These are phyloP conservation scores for Atkinsonella texensis DNA, from an alignment of 2,329 filamentous ascomycete species.

Conservation along the genomic window DNA sequence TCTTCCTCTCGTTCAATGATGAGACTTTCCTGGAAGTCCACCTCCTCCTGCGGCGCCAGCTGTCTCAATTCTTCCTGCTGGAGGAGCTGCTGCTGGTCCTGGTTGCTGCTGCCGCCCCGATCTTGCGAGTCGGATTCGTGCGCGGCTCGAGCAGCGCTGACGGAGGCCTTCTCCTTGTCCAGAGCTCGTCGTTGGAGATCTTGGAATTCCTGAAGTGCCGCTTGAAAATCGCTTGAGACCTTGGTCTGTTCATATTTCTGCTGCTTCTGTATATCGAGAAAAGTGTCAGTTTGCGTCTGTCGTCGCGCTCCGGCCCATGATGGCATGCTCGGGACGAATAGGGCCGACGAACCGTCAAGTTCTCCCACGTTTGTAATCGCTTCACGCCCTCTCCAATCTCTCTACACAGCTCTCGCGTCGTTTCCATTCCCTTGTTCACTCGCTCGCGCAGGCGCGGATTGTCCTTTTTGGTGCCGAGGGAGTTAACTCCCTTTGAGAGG, in stretches of 20 bases:
- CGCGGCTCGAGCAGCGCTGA: constrained; percentile 70
- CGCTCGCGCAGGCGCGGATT: constrained; percentile 83
- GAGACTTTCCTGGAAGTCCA: constrained; percentile 91
- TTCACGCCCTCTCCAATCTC: constrained; percentile 89
- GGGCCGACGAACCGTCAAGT: constrained; percentile 53
- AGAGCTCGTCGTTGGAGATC: constrained; percentile 77
- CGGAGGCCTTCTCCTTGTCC: constrained; percentile 83
- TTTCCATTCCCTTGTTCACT: constrained; percentile 76
- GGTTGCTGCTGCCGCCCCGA: constrained; percentile 12
- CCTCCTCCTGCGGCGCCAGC: constrained; percentile 82
- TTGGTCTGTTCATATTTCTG: constrained; percentile 97
- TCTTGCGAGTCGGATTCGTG: constrained; percentile 43
- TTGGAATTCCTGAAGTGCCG: constrained; percentile 84
- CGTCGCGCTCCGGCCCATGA: too few relatives aligned
- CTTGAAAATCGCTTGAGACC: constrained; percentile 83
- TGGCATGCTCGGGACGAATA: too few relatives aligned
- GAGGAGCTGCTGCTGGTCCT: constrained; percentile 36
- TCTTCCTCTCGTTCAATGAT: constrained; percentile 95
- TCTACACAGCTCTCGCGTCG: constrained; percentile 77
- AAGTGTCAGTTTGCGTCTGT: not conserved
- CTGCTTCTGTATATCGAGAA: constrained; percentile 61
- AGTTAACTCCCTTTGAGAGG: constrained; percentile 69
- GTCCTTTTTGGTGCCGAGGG: constrained; percentile 82
- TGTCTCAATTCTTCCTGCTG: constrained; percentile 64
- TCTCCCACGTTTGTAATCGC: constrained; percentile 78